Evolutionary conservation across 257 asterid species (phyloP).

Genomic region (Solanum bulbocastanum): DNA sequence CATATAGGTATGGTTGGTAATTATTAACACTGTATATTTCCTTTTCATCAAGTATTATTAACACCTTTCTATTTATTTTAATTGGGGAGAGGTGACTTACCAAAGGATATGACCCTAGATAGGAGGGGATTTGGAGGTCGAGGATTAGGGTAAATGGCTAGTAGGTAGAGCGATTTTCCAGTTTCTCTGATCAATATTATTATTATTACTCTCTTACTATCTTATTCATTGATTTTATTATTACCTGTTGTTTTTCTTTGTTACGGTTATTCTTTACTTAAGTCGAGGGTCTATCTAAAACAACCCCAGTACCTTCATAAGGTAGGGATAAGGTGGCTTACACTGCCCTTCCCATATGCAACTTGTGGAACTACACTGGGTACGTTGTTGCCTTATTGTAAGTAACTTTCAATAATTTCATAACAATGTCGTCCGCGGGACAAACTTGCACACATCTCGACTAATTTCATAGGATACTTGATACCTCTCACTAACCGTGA

Average conservation of each 20-base stretch:
- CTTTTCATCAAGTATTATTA: neutral
- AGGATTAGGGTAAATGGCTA: neutral
- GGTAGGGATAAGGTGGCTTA: neutral
- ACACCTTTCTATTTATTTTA: neutral
- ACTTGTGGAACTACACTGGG: neutral
- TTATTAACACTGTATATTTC: neutral
- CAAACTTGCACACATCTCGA: neutral
- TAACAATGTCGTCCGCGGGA: neutral
- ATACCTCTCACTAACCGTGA: neutral
- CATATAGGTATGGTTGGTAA: neutral
- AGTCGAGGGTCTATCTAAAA: neutral
- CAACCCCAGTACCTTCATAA: neutral
- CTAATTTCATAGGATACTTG: neutral
- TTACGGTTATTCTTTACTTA: neutral
- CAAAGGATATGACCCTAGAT: neutral
- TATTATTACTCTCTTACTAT: neutral
- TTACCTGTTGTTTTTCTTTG: neutral
- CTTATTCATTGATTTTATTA: neutral
- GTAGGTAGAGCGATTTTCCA: neutral
- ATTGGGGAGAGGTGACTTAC: neutral
- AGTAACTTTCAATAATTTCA: neutral
- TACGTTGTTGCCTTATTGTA: neutral
- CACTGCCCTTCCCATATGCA: neutral
- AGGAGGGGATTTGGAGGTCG: neutral
- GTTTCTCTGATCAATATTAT: neutral